These are phyloP conservation scores for Trichoderma asperelloides DNA, from an alignment of 495 filamentous ascomycete species.

Conservation along the genomic window DNA sequence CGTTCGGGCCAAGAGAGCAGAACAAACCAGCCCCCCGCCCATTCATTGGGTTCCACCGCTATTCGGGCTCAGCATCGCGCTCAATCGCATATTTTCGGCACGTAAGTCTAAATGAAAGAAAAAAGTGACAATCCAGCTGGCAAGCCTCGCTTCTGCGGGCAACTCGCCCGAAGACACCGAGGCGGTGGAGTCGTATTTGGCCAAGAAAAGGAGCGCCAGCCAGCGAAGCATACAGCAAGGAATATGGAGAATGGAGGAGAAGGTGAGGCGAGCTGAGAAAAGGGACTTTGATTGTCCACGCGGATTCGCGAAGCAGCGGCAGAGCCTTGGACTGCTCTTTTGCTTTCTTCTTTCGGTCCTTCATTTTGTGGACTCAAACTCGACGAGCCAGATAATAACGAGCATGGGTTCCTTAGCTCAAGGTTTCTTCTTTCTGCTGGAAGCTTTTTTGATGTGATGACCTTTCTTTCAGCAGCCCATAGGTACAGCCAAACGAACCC, in stretches of 20 bases:
- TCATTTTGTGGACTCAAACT: neutral
- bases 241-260: neutral
- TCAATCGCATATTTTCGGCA: conserved; percentile 8
- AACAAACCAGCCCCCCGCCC: conserved; percentile 27
- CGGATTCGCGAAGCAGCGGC: neutral
- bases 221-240: neutral
- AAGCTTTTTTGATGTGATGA: neutral
- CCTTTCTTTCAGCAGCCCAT: too few relatives aligned
- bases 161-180: neutral
- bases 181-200: neutral
- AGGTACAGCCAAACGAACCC: too few relatives aligned
- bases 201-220: neutral
- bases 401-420: neutral
- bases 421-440: neutral
- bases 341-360: too few relatives aligned
- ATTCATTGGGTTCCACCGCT: conserved; percentile 1
- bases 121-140: neutral
- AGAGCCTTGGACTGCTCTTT: neutral
- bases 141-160: neutral
- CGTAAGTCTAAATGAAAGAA: neutral
- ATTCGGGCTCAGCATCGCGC: conserved; percentile 54
- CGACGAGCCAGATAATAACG: neutral
- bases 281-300: too few relatives aligned
- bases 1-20: neutral
- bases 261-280: neutral